Conservation (phyloP, 495 filamentous ascomycete species). For the Penicillium paxilli region DNA sequence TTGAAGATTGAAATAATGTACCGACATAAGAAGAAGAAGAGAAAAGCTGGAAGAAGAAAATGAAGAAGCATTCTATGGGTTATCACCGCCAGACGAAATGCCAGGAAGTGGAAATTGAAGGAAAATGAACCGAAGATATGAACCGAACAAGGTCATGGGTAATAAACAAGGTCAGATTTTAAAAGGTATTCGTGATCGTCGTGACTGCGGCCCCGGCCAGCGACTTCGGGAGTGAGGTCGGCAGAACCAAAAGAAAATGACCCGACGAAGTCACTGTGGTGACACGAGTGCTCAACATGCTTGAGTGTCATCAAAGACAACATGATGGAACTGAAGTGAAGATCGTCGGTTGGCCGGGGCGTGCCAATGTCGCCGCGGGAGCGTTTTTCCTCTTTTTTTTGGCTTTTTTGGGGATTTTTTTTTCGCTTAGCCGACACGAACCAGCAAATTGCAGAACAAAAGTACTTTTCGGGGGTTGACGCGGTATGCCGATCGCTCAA, state of each 20-base stretch:
- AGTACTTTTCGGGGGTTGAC: slow-evolving; percentile 38
- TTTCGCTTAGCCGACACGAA: slow-evolving; percentile 32
- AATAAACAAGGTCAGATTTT: slow-evolving; percentile 39
- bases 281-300: slow-evolving; percentile 7
- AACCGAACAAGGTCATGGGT: slow-evolving; percentile 29
- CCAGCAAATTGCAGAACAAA: slow-evolving; percentile 32
- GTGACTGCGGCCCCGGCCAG: slow-evolving; percentile 38
- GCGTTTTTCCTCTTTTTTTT: slow-evolving; percentile 38
- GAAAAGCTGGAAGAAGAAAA: slow-evolving; percentile 13
- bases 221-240: not conserved
- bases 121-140: slow-evolving; percentile 24
- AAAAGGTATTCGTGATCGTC: slow-evolving; percentile 47
- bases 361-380: slow-evolving; percentile 35
- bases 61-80: slow-evolving; percentile 34
- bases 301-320: not conserved
- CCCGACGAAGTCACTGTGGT: not conserved
- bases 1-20: slow-evolving; percentile 29
- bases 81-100: slow-evolving; percentile 33
- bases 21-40: slow-evolving; percentile 21
- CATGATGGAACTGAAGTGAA: not conserved
- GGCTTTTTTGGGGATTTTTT: slow-evolving; percentile 26
- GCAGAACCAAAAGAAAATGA: slow-evolving; percentile 7
- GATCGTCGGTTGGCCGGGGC: slow-evolving; percentile 21
- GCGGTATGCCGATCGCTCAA: slow-evolving; percentile 25
- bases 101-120: slow-evolving; percentile 21